Conservation (phyloP, 768 basidiomycete species). For the Flagelloscypha sp. region DNA sequence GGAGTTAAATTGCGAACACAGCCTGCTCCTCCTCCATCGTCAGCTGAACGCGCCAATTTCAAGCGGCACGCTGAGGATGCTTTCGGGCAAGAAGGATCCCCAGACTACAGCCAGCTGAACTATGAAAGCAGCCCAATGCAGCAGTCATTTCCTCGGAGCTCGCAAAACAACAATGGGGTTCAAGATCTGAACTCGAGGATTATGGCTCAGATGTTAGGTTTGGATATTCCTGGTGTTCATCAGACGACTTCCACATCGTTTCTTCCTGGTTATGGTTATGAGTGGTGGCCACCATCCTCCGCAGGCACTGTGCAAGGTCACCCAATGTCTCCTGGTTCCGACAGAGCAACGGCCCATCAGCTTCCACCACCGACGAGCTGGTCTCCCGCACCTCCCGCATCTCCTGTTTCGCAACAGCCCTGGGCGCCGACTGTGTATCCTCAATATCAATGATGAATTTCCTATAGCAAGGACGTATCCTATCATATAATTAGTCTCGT, state of each 20-base stretch:
- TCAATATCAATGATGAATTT: too few relatives aligned
- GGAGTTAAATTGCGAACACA: constrained; percentile 54
- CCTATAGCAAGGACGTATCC: too few relatives aligned
- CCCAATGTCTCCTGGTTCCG: too few relatives aligned
- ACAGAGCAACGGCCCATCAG: too few relatives aligned
- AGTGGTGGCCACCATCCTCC: constrained; percentile 70
- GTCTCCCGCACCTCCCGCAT: too few relatives aligned
- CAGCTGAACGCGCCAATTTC: constrained; percentile 34
- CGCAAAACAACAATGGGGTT: constrained; percentile 28
- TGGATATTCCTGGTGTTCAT: constrained; percentile 53
- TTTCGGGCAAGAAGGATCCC: constrained; percentile 47
- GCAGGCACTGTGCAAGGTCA: constrained; percentile 17
- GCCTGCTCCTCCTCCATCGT: constrained; percentile 25
- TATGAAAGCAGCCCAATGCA: constrained; percentile 20
- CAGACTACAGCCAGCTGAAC: constrained; percentile 37
- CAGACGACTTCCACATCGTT: constrained; percentile 49
- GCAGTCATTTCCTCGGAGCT: constrained; percentile 16
- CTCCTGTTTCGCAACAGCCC: too few relatives aligned
- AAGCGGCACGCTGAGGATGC: constrained; percentile 58
- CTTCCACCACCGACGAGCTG: too few relatives aligned
- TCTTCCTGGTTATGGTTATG: constrained; percentile 47
- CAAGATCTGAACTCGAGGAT: constrained; percentile 57
- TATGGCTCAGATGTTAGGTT: constrained; percentile 66
- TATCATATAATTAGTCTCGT: too few relatives aligned
- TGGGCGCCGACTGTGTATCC: too few relatives aligned